phyloP scores from a whole-genome alignment of 1,284 basidiomycete genomes.

The Melanopsichium pennsylvanicum region DNA sequence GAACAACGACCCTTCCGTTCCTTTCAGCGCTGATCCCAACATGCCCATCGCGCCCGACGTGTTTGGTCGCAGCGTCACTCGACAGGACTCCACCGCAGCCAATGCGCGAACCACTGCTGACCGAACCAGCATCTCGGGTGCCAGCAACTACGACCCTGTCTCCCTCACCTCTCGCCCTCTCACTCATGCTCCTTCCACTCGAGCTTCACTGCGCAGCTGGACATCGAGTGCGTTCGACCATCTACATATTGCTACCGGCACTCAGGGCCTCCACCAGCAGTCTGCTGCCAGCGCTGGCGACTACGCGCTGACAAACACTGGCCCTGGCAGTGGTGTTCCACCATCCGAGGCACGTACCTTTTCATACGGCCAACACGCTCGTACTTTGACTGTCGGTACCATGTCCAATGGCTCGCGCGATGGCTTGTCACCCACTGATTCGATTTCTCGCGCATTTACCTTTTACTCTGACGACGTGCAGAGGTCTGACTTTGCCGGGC shows the following conservation, averaged over 20 bases:
- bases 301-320: slow-evolving; percentile 28
- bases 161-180: slow-evolving; percentile 19
- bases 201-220: slow-evolving; percentile 41
- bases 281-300: slow-evolving; percentile 7
- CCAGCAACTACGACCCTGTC: slow-evolving; percentile 28
- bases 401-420: slow-evolving; percentile 16
- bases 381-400: slow-evolving; percentile 1
- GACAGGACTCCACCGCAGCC: slow-evolving; percentile 8
- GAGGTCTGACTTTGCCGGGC: slow-evolving; percentile 1
- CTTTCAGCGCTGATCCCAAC: slow-evolving; percentile 34
- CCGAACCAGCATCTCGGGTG: slow-evolving; percentile 21
- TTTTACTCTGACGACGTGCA: slow-evolving; percentile 29
- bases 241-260: slow-evolving; percentile 9
- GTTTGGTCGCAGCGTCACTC: slow-evolving; percentile 25
- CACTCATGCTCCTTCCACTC: slow-evolving; percentile 20
- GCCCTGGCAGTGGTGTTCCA: not conserved
- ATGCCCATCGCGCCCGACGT: slow-evolving; percentile 41
- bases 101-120: slow-evolving; percentile 6
- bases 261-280: not conserved
- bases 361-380: not conserved
- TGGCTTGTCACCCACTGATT: slow-evolving; percentile 25
- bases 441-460: slow-evolving; percentile 15
- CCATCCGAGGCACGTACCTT: slow-evolving; percentile 1
- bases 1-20: slow-evolving; percentile 29
- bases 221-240: slow-evolving; percentile 36